These are phyloP conservation scores for Apiospora marii DNA, from an alignment of 2,329 filamentous ascomycete species.

Conservation along the genomic window DNA sequence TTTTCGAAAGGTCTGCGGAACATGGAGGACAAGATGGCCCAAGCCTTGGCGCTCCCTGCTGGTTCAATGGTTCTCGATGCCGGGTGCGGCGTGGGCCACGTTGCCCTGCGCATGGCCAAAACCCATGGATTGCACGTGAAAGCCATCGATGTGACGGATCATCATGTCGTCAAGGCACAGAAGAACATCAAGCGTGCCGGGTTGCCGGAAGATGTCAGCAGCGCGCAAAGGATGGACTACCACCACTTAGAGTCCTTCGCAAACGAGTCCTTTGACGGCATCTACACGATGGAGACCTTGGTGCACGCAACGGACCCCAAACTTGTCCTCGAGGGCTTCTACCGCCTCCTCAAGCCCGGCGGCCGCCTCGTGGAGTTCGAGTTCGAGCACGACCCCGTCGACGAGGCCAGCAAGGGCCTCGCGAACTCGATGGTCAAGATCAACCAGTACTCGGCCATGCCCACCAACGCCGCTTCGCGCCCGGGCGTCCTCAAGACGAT, in stretches of 20 bases:
- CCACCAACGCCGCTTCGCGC: constrained; percentile 48
- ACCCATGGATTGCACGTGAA: constrained; percentile 49
- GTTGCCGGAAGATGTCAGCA: constrained; percentile 45
- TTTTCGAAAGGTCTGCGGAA: constrained; percentile 48
- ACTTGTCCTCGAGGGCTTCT: constrained; percentile 54
- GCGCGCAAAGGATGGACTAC: constrained; percentile 55
- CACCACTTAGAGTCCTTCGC: constrained; percentile 55
- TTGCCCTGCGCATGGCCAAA: constrained; percentile 56
- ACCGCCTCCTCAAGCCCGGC: constrained; percentile 55
- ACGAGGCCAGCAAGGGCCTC: constrained; percentile 40
- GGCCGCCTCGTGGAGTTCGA: constrained; percentile 55
- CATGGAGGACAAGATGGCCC: constrained; percentile 59
- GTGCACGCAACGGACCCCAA: constrained; percentile 59
- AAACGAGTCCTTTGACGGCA: constrained; percentile 53
- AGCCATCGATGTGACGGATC: constrained; percentile 57
- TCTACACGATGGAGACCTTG: constrained; percentile 65
- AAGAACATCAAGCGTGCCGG: constrained; percentile 47
- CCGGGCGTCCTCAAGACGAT: constrained; percentile 49
- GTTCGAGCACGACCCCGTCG: constrained; percentile 51
- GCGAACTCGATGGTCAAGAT: constrained; percentile 43
- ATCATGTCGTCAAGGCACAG: constrained; percentile 54
- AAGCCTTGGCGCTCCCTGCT: constrained; percentile 45
- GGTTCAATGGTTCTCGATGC: constrained; percentile 59
- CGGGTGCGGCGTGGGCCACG: constrained; percentile 58
- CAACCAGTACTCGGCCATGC: constrained; percentile 55